Percentiles rank a stretch among this genome's conserved stretches.
Evolutionary conservation across 345 rosid species (phyloP).

Genomic region (Dovyalis caffra): DNA sequence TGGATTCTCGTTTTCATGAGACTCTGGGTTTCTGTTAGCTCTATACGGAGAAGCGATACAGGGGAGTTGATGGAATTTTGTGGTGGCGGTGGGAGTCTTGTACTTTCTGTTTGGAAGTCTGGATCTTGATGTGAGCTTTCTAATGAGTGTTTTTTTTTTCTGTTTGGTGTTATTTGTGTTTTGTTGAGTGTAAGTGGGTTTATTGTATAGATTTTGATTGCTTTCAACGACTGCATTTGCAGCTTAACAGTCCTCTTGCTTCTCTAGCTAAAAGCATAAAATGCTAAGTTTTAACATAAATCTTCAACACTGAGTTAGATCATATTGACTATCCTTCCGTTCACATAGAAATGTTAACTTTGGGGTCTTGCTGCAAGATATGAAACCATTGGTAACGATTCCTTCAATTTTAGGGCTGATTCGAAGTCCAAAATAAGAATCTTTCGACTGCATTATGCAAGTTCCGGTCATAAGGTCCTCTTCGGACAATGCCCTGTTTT

Average conservation of each 20-base stretch:
- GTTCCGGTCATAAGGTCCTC: slow-evolving; percentile 16
- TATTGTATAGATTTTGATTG: background rate
- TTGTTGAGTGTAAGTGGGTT: background rate
- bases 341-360: background rate
- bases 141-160: background rate
- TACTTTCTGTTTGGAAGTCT: background rate
- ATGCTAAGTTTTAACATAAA: background rate
- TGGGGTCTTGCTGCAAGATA: background rate
- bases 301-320: background rate
- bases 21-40: background rate
- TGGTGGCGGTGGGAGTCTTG: background rate
- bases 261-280: background rate
- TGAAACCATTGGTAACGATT: background rate
- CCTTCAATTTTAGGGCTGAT: background rate
- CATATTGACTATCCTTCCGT: background rate
- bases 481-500: background rate
- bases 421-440: background rate
- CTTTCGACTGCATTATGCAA: background rate
- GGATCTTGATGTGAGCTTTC: background rate
- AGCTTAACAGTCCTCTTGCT: background rate
- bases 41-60: background rate
- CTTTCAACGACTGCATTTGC: background rate
- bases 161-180: background rate
- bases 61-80: background rate
- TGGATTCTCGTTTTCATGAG: background rate